Conservation (phyloP, 306 rosid species). For the Carpinus viminea region DNA sequence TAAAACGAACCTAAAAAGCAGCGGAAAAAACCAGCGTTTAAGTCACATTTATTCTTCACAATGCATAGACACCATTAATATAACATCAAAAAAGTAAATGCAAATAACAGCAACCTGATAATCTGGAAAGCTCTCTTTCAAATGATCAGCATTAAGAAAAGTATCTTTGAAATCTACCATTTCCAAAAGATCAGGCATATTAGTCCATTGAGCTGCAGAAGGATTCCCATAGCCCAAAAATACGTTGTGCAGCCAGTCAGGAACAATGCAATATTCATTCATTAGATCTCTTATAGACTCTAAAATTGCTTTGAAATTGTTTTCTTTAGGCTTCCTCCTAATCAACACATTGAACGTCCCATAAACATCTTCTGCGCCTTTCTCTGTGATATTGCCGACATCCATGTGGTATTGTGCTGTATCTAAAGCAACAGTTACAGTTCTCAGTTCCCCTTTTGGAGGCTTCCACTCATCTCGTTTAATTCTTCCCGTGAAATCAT, state of each 20-base stretch:
- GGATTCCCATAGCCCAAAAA: constrained; percentile 97
- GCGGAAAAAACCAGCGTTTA: constrained; percentile 20
- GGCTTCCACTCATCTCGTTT: constrained; percentile 99
- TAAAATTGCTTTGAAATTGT: constrained; percentile 94
- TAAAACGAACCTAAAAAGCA: constrained; percentile 64
- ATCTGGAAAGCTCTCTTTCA: constrained; percentile 69
- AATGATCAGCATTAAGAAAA: constrained; percentile 78
- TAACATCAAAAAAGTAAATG: constrained; percentile 22
- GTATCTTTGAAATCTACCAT: constrained; percentile 96
- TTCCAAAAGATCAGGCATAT: constrained; percentile 90
- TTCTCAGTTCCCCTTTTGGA: constrained; percentile 95
- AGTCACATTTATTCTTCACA: constrained; percentile 17
- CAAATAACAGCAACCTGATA: constrained; percentile 59
- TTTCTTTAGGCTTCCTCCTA: constrained; percentile 99
- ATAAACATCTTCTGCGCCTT: constrained; percentile 90
- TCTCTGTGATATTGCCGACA: constrained; percentile 83
- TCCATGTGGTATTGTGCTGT: constrained; percentile 98
- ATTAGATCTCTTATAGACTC: constrained; percentile 95
- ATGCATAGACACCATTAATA: constrained; percentile 12
- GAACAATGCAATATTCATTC: constrained; percentile 98
- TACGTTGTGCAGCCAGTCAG: constrained; percentile 88
- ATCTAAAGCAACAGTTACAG: constrained; percentile 93
- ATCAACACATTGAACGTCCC: constrained; percentile 86
- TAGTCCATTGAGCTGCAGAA: constrained; percentile 97
- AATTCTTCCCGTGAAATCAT: constrained; percentile 90